These are phyloP conservation scores for Trichoderma breve DNA, from an alignment of 2,329 filamentous ascomycete species.

Conservation along the genomic window DNA sequence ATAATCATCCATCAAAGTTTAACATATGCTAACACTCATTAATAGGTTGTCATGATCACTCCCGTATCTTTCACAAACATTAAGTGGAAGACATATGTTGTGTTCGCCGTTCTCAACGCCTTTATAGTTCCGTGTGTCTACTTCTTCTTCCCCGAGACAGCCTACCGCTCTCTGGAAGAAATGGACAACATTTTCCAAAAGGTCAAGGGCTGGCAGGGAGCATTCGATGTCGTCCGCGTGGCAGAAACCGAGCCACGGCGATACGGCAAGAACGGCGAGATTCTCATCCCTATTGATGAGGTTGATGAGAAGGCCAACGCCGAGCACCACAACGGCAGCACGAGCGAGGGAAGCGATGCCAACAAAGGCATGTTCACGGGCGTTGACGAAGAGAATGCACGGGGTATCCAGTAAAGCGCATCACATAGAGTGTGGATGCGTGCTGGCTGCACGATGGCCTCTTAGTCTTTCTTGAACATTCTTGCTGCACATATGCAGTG, in stretches of 20 bases:
- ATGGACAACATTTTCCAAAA: constrained; percentile 65
- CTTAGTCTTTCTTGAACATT: background rate
- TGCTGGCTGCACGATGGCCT: background rate
- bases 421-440: background rate
- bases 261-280: constrained; percentile 59
- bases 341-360: constrained; percentile 26
- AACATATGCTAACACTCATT: background rate
- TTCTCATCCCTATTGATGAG: constrained; percentile 48
- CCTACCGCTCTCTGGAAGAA: constrained; percentile 62
- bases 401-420: constrained; percentile 21
- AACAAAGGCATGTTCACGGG: constrained; percentile 32
- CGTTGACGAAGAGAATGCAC: constrained; percentile 37
- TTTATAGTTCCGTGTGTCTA: constrained; percentile 57
- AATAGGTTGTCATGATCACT: constrained; percentile 58
- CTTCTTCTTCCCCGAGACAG: constrained; percentile 65
- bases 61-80: constrained; percentile 59
- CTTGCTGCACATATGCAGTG: background rate
- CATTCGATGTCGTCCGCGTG: constrained; percentile 38
- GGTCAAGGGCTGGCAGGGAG: constrained; percentile 43
- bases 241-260: constrained; percentile 50
- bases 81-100: constrained; percentile 59
- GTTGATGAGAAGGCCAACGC: constrained; percentile 37
- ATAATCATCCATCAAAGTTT: background rate
- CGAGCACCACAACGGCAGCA: constrained; percentile 31
- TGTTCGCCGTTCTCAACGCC: constrained; percentile 65